Evolutionary conservation across 2,329 filamentous ascomycete genomes (phyloP).

Genomic region (Chrysoporthe deuterocubensis): DNA sequence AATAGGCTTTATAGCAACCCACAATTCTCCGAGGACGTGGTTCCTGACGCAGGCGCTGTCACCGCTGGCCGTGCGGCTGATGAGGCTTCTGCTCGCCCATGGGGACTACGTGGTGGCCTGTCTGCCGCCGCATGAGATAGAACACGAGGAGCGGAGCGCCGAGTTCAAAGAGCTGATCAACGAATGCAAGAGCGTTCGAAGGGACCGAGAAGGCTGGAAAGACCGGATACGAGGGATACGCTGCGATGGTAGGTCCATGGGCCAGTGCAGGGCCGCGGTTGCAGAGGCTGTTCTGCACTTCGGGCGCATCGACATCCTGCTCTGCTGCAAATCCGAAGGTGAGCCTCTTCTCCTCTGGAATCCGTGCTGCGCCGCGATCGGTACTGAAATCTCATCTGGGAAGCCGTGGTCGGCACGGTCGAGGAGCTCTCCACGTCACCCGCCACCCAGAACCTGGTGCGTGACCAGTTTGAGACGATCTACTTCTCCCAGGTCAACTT

Average conservation of each 20-base stretch:
- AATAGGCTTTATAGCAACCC: conserved; percentile 56
- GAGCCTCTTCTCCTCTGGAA: conserved; percentile 31
- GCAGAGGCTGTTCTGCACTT: conserved; percentile 86
- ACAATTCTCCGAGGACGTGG: conserved; percentile 85
- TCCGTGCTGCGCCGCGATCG: neutral
- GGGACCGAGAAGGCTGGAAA: conserved; percentile 77
- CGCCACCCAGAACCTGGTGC: conserved; percentile 76
- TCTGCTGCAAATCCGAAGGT: conserved; percentile 90
- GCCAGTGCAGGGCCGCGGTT: conserved; percentile 81
- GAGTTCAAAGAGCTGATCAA: conserved; percentile 82
- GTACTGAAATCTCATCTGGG: conserved; percentile 26
- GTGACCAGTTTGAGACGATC: conserved; percentile 91
- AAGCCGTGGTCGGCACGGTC: conserved; percentile 85
- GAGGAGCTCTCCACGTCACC: conserved; percentile 82
- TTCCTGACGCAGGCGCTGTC: conserved; percentile 87
- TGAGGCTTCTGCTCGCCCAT: conserved; percentile 81
- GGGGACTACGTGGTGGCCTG: conserved; percentile 90
- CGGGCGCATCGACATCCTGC: conserved; percentile 83
- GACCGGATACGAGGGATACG: conserved; percentile 72
- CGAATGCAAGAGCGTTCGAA: conserved; percentile 65
- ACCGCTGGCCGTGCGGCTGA: conserved; percentile 81
- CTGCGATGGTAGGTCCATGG: conserved; percentile 65
- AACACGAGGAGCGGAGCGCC: conserved; percentile 73
- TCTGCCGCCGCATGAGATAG: conserved; percentile 76
- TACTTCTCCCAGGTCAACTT: conserved; percentile 97